phyloP scores from a whole-genome alignment of 2,329 filamentous ascomycete genomes.

The Peltaster fructicola region DNA sequence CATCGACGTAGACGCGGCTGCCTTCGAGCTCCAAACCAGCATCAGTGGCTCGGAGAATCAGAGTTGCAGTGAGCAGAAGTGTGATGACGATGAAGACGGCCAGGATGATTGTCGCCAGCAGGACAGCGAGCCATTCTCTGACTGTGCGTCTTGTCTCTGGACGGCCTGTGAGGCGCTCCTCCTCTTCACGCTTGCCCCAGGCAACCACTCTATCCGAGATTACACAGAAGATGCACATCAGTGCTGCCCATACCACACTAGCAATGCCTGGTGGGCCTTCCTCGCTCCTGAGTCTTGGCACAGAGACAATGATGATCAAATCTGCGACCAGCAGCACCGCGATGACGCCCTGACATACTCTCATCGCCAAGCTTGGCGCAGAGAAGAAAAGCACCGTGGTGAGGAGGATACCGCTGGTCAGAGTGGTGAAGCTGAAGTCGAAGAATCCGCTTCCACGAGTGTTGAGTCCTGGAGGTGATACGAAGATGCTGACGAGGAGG shows the following conservation, averaged over 20 bases:
- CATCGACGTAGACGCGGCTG: conserved; percentile 62
- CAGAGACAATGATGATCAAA: conserved; percentile 60
- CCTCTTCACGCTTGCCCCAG: conserved; percentile 86
- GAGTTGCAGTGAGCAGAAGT: conserved; percentile 59
- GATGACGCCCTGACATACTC: conserved; percentile 53
- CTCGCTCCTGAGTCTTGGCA: conserved; percentile 57
- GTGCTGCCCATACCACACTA: conserved; percentile 64
- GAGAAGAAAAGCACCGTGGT: conserved; percentile 75
- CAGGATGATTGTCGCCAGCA: conserved; percentile 56
- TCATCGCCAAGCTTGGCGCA: conserved; percentile 61
- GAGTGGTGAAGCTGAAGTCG: conserved; percentile 63
- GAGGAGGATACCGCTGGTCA: conserved; percentile 59
- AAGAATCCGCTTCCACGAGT: conserved; percentile 85
- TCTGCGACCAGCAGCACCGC: conserved; percentile 52
- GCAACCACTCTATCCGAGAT: conserved; percentile 64
- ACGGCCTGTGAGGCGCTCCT: conserved; percentile 78
- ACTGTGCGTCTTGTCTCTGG: conserved; percentile 69
- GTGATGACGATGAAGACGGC: conserved; percentile 48
- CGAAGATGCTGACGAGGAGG: conserved; percentile 74
- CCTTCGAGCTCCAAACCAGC: conserved; percentile 57
- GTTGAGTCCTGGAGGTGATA: conserved; percentile 74
- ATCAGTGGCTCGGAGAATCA: conserved; percentile 67
- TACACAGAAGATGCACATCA: conserved; percentile 66
- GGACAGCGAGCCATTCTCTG: conserved; percentile 66
- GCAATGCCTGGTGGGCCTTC: conserved; percentile 85